A percentile compares a stretch with the other conserved stretches of the same genome.
Conservation (phyloP, 352 stramenopile species). For the Phytophthora sansomeana region DNA sequence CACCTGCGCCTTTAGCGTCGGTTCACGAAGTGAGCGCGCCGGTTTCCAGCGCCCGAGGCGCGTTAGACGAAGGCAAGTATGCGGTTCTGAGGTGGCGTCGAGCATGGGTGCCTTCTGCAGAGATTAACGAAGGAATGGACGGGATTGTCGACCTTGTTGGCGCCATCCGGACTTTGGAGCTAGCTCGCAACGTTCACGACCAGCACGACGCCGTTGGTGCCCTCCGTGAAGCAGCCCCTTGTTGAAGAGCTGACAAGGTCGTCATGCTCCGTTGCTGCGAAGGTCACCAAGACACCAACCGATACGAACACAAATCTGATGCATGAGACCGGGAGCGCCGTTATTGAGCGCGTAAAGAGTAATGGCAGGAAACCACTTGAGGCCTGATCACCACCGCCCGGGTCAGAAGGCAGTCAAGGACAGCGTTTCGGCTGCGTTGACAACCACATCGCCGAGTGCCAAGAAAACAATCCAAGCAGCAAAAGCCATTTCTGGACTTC, state of each 20-base stretch:
- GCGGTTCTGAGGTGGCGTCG: conserved; percentile 15
- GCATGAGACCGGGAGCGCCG: neutral
- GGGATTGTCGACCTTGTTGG: conserved; percentile 25
- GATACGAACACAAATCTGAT: conserved; percentile 6
- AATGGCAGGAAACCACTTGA: neutral
- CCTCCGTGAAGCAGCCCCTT: conserved; percentile 4
- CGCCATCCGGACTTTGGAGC: conserved; percentile 21
- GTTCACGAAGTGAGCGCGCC: conserved; percentile 37
- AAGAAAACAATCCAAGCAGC: conserved; percentile 21
- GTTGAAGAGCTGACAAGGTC: neutral
- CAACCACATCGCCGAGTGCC: neutral
- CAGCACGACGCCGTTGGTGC: conserved; percentile 22
- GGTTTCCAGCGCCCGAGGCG: conserved; percentile 15
- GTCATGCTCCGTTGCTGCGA: no score
- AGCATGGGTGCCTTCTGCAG: neutral
- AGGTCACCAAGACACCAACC: conserved; percentile 13
- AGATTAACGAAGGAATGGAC: conserved; percentile 1
- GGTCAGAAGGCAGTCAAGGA: conserved; percentile 1
- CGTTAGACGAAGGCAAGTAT: conserved; percentile 26
- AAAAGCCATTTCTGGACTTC: conserved; percentile 12
- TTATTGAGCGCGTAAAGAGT: neutral
- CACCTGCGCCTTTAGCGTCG: conserved; percentile 22
- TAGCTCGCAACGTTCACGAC: conserved; percentile 27
- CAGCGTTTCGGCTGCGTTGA: conserved; percentile 9
- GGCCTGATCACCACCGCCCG: neutral